phyloP scores from a whole-genome alignment of 306 rosid genomes.

The Adenanthera pavonina region DNA sequence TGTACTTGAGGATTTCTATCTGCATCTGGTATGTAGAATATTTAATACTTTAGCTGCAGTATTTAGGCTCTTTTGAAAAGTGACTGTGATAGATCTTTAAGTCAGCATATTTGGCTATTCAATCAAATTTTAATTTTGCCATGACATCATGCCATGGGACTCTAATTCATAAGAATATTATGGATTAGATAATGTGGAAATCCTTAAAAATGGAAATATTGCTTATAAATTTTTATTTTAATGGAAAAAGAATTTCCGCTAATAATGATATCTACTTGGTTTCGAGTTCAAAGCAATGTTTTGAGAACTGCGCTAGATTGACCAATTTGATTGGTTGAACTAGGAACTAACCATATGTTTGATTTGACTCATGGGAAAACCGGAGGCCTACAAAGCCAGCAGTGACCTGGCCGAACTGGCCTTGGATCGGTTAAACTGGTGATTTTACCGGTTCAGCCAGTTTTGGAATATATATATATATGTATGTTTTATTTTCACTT shows the following conservation, averaged over 20 bases:
- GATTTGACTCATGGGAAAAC: too few relatives aligned
- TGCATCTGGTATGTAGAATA: slow-evolving; percentile 73
- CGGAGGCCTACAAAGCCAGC: too few relatives aligned
- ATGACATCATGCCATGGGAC: slow-evolving; percentile 15
- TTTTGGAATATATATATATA: too few relatives aligned
- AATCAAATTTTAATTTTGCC: slow-evolving; percentile 7
- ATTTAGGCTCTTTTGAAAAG: slow-evolving; percentile 32
- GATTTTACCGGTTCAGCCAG: too few relatives aligned
- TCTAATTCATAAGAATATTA: slow-evolving; percentile 26
- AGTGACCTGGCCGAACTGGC: too few relatives aligned
- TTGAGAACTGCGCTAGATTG: too few relatives aligned
- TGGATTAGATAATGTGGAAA: slow-evolving; percentile 32
- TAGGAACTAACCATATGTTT: too few relatives aligned
- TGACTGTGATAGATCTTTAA: slow-evolving; percentile 26
- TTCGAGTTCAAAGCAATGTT: too few relatives aligned
- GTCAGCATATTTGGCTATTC: slow-evolving; percentile 20
- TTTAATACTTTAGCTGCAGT: slow-evolving; percentile 28
- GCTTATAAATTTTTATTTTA: background rate
- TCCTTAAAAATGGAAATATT: background rate
- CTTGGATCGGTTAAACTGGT: too few relatives aligned
- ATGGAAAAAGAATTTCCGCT: background rate
- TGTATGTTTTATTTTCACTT: too few relatives aligned
- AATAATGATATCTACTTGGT: slow-evolving; percentile 20
- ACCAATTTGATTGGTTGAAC: too few relatives aligned
- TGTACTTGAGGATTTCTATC: slow-evolving; percentile 87